A percentile compares a stretch with the other conserved stretches of the same genome.
These are phyloP conservation scores for Lactarius sanguifluus DNA, from an alignment of 768 basidiomycete species.

Conservation along the genomic window DNA sequence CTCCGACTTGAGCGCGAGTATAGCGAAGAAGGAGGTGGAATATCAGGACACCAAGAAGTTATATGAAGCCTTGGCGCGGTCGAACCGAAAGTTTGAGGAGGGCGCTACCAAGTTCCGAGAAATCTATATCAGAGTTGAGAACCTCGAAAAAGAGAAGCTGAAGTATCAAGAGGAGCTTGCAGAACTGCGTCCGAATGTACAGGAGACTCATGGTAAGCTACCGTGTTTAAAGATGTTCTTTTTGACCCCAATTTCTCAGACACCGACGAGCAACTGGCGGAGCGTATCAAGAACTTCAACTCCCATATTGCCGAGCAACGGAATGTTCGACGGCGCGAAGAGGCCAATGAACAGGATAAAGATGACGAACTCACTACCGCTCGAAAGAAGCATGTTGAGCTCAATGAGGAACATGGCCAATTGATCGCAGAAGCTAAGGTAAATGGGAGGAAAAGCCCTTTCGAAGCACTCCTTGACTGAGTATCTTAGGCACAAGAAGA, in stretches of 20 bases:
- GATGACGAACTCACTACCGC: conserved; percentile 57
- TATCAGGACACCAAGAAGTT: conserved; percentile 68
- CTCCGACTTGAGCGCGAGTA: conserved; percentile 55
- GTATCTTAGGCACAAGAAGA: conserved; percentile 64
- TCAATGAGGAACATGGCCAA: conserved; percentile 63
- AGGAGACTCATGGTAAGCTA: conserved; percentile 61
- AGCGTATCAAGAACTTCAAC: conserved; percentile 58
- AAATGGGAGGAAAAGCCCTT: conserved; percentile 5
- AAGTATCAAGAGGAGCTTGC: conserved; percentile 60
- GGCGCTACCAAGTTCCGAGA: conserved; percentile 84
- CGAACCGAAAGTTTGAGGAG: conserved; percentile 81
- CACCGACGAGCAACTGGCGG: conserved; percentile 67
- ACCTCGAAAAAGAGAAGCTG: conserved; percentile 59
- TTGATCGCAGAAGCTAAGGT: conserved; percentile 76
- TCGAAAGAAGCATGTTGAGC: conserved; percentile 53
- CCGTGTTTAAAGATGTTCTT: neutral
- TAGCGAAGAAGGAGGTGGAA: conserved; percentile 70
- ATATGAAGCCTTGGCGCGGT: conserved; percentile 61
- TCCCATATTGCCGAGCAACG: conserved; percentile 53
- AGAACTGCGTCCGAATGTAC: conserved; percentile 60
- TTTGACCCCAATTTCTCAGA: conserved; percentile 43
- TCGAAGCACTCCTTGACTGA: neutral
- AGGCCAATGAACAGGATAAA: conserved; percentile 55
- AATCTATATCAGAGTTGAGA: conserved; percentile 69
- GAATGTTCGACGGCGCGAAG: conserved; percentile 47